These are phyloP conservation scores for Kuraishia hungarica DNA, from an alignment of 805 yeast species.

Conservation along the genomic window DNA sequence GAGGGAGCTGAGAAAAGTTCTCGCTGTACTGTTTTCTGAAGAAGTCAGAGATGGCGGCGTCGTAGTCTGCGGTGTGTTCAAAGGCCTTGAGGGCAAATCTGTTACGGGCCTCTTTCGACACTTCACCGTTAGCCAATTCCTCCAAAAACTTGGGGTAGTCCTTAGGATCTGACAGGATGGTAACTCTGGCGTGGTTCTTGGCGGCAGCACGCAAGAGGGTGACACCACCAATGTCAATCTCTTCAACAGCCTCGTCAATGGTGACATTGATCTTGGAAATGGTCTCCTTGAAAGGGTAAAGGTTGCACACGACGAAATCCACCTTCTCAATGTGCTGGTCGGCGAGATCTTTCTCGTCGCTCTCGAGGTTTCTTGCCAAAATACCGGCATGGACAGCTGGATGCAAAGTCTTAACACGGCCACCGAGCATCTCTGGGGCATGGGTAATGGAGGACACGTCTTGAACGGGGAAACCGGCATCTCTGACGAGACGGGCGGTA, in stretches of 20 bases:
- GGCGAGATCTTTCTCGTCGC: slow-evolving; percentile 82
- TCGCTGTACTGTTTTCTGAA: slow-evolving; percentile 97
- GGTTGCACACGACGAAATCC: slow-evolving; percentile 94
- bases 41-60: slow-evolving; percentile 90
- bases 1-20: slow-evolving; percentile 79
- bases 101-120: slow-evolving; percentile 69
- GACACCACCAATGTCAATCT: slow-evolving; percentile 97
- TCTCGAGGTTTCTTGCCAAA: slow-evolving; percentile 85
- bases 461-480: slow-evolving; percentile 96
- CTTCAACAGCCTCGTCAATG: slow-evolving; percentile 95
- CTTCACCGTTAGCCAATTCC: slow-evolving; percentile 69
- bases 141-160: slow-evolving; percentile 85
- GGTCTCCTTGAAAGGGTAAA: slow-evolving; percentile 97
- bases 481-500: slow-evolving; percentile 88
- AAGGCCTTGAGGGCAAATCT: slow-evolving; percentile 91
- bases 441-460: slow-evolving; percentile 93
- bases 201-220: slow-evolving; percentile 98
- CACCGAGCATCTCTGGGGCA: slow-evolving; percentile 98
- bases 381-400: slow-evolving; percentile 99
- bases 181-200: slow-evolving; percentile 93
- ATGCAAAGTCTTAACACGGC: slow-evolving; percentile 95
- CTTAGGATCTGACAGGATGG: slow-evolving; percentile 88
- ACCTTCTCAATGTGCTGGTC: slow-evolving; percentile 92
- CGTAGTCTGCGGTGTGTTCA: slow-evolving; percentile 98
- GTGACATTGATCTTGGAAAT: slow-evolving; percentile 94